A percentile compares a stretch with the other conserved stretches of the same genome.
phyloP scores from a whole-genome alignment of 345 rosid species.

The Cochlearia excelsa region DNA sequence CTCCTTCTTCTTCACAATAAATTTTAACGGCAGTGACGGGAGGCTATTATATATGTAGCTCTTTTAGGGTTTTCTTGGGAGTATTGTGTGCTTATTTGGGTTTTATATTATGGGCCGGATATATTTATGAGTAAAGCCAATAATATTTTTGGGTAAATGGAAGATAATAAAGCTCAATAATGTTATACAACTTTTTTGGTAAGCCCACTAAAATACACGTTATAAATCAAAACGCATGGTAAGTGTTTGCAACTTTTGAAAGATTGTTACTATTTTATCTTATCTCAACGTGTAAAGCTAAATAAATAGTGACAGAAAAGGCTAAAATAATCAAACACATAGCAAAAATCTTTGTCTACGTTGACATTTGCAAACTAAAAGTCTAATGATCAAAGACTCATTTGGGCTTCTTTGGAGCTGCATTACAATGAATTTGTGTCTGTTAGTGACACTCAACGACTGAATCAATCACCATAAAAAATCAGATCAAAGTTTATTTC shows the following conservation, averaged over 20 bases:
- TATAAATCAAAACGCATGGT: no score
- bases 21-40: conserved; percentile 14
- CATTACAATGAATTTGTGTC: conserved; percentile 3
- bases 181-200: no score
- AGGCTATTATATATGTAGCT: conserved; percentile 17
- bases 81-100: neutral
- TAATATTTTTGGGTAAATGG: neutral
- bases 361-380: no score
- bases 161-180: neutral
- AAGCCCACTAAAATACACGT: no score
- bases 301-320: no score
- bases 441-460: conserved; percentile 2
- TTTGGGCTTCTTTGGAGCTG: conserved; percentile 31
- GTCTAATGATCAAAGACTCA: conserved; percentile 9
- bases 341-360: no score
- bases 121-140: neutral
- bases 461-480: conserved; percentile 13
- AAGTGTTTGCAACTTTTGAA: no score
- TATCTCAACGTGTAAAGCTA: no score
- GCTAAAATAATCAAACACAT: no score
- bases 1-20: conserved; percentile 25
- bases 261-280: no score
- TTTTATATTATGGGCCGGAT: conserved; percentile 9
- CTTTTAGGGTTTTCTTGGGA: conserved; percentile 24
- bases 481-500: conserved; percentile 1